Evolutionary conservation across 2,329 filamentous ascomycete species (phyloP), one percentile per base, ranked within the genome.

Genomic region (Pyrenophora graminea): DNA sequence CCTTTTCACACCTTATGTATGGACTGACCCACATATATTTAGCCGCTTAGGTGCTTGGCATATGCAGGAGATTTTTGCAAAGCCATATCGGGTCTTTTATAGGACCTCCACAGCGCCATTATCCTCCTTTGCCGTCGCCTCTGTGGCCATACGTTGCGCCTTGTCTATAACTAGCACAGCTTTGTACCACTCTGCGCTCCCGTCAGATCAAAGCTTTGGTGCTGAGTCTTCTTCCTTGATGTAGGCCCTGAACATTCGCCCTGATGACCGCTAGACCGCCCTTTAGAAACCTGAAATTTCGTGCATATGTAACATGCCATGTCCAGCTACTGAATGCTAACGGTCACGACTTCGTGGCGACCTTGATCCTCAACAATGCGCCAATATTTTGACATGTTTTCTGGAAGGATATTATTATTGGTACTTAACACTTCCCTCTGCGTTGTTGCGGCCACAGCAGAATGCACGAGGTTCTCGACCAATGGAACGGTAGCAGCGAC

Each of bases 381-480:
- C n/a, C 15, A 12, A 39, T 25, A 25, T 7, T 43, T 43, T 37
- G 25, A 34, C 30, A 44, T 39, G 45, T 44, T 33, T 30, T 23
- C 18, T 25, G 30, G 31, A 38, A 12, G 13, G 17, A 17, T 27
- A 4, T 32, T 46, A 19, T 33, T 40, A 19, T 51, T 50, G 25
- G 21, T 33, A 17, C 10, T 42, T 12, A 39, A 25, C 10, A 25
- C 18, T 10, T 38, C 40, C 39, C n/a, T 38, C 23, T 25, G 40
- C 27, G 6, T 44, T 15, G 10, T 32, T 1, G 39, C 30, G 7
- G 45, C 23, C 15, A 25, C 40, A 19, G 45, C 45, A 34, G 44
- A 52, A 18, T 61, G 56, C 44, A 54, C 44, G 21, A 36, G 34
- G 3, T 61, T 61, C 38, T 50, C 47, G 2, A 57, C 42, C 21